Evolutionary conservation across 768 basidiomycete genomes (phyloP), one percentile per base, ranked within the genome.

Genomic region (Chiua virens): DNA sequence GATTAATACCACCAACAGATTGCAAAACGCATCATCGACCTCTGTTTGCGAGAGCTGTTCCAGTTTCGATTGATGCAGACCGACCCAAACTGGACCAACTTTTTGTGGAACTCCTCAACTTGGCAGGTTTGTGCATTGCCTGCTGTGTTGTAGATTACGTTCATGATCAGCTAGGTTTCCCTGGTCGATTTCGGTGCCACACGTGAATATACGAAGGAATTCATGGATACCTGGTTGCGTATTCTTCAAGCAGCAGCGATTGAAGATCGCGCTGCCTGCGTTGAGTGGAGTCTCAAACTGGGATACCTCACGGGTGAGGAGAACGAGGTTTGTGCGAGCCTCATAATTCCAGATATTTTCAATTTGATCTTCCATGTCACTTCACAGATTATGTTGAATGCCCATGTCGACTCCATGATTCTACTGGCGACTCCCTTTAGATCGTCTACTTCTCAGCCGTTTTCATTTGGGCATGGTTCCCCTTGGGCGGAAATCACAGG

Each of bases 81-180:
- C 0, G 96, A 99, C 65, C 97, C 97, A 4, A 98, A 99, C 61
- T 98, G 92, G 90, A 89, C 92, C 9, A 98, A 98, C 68, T 98
- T 99, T 73, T 74, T 99, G 21, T 98, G 90, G 85, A 88, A 94
- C 67, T 60, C 75, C 0, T 52, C 72, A 3, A 83, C 83, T 2
- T 76, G 79, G 38, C 81, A 85, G 77, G 89, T 86, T 18, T 22
- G 65, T 36, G 38, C 17, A n/a, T 15, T 18, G 18, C 10, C 30
- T 37, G 39, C 32, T 44, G 17, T 32, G 5, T n/a, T n/a, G 11
- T 3, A 6, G 6, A 18, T 47, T n/a, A 11, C 13, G 46, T 7
- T 54, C 32, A 34, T 36, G 21, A 34, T 27, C 35, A 5, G 30
- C 36, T 53, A 91, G 85, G 73, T 95, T 34, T 90, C 89, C 57